phyloP scores from a whole-genome alignment of 1,284 basidiomycete species.

The Moesziomyces globuligerus region DNA sequence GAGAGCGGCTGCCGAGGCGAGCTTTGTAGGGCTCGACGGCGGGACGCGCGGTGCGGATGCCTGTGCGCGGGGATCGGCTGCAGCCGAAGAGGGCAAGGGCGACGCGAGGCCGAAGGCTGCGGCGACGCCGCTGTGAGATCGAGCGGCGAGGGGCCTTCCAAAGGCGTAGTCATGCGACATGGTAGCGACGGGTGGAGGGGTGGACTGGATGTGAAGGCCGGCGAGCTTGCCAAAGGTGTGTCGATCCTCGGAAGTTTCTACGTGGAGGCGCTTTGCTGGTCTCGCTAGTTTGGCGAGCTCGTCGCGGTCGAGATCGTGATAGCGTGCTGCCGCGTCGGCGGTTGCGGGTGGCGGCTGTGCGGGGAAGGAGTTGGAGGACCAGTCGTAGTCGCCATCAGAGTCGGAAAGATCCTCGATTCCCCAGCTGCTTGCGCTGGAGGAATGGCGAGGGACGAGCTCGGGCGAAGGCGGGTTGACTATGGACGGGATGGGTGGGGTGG shows the following conservation, averaged over 20 bases:
- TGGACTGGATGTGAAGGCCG: constrained; percentile 31
- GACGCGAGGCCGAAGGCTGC: constrained; percentile 38
- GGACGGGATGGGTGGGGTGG: constrained; percentile 17
- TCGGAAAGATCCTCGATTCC: constrained; percentile 46
- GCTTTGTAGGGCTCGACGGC: constrained; percentile 44
- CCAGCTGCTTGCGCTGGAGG: constrained; percentile 46
- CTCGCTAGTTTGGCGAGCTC: constrained; percentile 37
- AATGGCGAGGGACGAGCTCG: constrained; percentile 34
- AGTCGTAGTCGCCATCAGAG: constrained; percentile 46
- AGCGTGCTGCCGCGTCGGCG: constrained; percentile 1
- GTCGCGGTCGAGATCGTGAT: constrained; percentile 32
- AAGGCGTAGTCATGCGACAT: constrained; percentile 8
- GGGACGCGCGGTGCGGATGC: constrained; percentile 31
- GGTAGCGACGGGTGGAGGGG: constrained; percentile 4
- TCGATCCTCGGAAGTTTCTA: constrained; percentile 41
- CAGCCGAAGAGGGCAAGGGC: constrained; percentile 14
- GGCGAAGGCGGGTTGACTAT: constrained; percentile 41
- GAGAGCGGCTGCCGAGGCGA: constrained; percentile 2
- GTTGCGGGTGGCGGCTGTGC: constrained; percentile 1
- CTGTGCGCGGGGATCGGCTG: constrained; percentile 3
- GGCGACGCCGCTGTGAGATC: constrained; percentile 30
- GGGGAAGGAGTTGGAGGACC: constrained; percentile 10
- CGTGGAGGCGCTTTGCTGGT: constrained; percentile 30
- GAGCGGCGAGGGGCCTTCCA: constrained; percentile 2
- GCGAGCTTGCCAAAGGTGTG: constrained; percentile 43